Evolutionary conservation across 2,329 filamentous ascomycete genomes (phyloP).

Genomic region (Cercospora sp.): DNA sequence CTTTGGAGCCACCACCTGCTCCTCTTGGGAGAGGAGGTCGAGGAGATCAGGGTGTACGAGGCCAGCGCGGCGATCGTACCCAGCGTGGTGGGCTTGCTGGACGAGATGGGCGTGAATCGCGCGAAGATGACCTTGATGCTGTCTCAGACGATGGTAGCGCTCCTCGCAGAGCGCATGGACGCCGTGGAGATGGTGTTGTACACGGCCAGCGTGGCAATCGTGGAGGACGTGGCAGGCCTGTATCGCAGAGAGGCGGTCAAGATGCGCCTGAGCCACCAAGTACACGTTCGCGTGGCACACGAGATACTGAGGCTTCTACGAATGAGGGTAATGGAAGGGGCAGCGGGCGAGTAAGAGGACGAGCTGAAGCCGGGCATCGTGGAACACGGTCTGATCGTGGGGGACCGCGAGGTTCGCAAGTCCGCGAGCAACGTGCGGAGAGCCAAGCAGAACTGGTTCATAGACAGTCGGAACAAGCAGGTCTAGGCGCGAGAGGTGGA

Average conservation of each 20-base stretch:
- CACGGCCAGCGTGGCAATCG: not conserved
- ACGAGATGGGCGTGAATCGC: not conserved
- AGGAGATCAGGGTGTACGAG: not conserved
- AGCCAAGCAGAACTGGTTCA: not conserved
- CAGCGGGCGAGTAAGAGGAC: not conserved
- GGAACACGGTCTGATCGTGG: not conserved
- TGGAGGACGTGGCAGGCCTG: not conserved
- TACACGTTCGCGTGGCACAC: not conserved
- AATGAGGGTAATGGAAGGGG: not conserved
- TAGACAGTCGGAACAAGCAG: not conserved
- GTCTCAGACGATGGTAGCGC: not conserved
- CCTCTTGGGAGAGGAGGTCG: not conserved
- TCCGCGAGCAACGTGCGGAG: not conserved
- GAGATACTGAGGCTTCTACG: not conserved
- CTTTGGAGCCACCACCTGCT: not conserved
- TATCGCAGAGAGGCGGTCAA: not conserved
- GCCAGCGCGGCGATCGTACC: not conserved
- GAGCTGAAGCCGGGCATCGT: not conserved
- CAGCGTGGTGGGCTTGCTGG: not conserved
- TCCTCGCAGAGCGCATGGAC: not conserved
- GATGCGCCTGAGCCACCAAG: not conserved
- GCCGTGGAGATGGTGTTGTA: not conserved
- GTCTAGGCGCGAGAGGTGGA: not conserved
- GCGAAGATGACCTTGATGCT: not conserved
- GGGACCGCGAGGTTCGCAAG: not conserved